Conservation (phyloP, 1,284 basidiomycete genomes). For the Prillingera fragicola region DNA sequence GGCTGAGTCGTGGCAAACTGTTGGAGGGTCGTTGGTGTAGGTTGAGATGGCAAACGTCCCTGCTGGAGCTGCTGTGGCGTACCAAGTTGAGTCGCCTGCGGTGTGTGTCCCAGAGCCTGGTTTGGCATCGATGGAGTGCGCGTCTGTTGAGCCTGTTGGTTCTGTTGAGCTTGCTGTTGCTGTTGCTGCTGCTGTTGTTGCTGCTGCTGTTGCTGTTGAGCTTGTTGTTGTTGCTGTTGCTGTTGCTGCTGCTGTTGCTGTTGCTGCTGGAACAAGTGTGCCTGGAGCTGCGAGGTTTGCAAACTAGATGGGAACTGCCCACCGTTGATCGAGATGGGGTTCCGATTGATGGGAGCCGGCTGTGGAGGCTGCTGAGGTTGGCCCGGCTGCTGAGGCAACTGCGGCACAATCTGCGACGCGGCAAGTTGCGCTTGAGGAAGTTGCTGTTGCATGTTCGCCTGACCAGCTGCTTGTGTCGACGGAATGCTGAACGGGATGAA, state of each 20-base stretch:
- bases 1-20: constrained; percentile 20
- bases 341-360: background rate
- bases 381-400: constrained; percentile 3
- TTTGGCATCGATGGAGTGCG: constrained; percentile 6
- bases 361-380: constrained; percentile 5
- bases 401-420: too few species aligned
- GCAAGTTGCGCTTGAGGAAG: background rate
- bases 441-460: background rate
- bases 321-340: background rate
- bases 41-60: constrained; percentile 8
- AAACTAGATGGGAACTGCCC: too few species aligned
- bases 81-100: background rate
- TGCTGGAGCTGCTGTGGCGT: constrained; percentile 1
- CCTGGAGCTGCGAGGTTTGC: too few species aligned
- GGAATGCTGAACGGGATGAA: background rate
- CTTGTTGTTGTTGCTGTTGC: constrained; percentile 1
- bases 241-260: constrained; percentile 7
- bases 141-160: too few species aligned
- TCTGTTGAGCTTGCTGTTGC: constrained; percentile 2
- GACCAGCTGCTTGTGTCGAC: background rate
- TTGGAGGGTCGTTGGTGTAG: constrained; percentile 14
- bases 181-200: constrained; percentile 3
- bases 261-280: constrained; percentile 8
- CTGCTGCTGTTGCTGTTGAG: background rate
- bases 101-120: constrained; percentile 5